Evolutionary conservation across 1,139 yeast species (phyloP), one percentile per base, ranked within the genome.

Genomic region (Protomyces lactucae-debilis): DNA sequence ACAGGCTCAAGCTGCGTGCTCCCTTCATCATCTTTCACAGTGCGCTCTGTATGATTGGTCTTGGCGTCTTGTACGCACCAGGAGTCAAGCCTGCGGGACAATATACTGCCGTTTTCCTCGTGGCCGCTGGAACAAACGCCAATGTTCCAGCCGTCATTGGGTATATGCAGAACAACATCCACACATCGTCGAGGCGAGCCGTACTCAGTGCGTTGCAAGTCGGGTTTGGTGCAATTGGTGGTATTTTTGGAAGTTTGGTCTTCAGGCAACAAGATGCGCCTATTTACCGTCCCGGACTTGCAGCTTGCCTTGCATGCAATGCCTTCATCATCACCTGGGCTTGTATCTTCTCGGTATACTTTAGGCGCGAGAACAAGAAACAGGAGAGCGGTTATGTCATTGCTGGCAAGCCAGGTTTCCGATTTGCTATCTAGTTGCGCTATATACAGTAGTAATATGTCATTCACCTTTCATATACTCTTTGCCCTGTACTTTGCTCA

Each of bases 51-150:
- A n/a, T 55, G 12, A 8, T 55, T 14, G 57, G 57, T 10, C 51
- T 55, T 36, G 36, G 23, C 3, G 35, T 39, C 51, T 16, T 55
- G n/a, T 39, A 39, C 23, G 35, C 51, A 18, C 35, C 36, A 21
- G 23, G 23, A 4, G 16, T 52, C n/a, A n/a, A 18, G 16, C 21
- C 46, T 2, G 57, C 45, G 14, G 57, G 40, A 21, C 25, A 39
- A 5, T 55, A 39, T 21, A 16, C 39, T n/a, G 57, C 51, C 9
- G 51, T 40, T 23, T 55, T 55, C 51, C 57, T 55, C n/a, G 83
- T 83, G 85, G 80, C 83, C 66, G 85, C 85, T 39, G 70, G 69
- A 10, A 73, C 83, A 64, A 83, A 83, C 71, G 81, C 84, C 72
- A 79, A 85, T 0, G 83, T 82, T 72, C 82, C 83, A 10, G 78